A percentile compares a stretch with the other conserved stretches of the same genome.
Evolutionary conservation across 441 rosid species (phyloP).

Genomic region (Populus hybrid): DNA sequence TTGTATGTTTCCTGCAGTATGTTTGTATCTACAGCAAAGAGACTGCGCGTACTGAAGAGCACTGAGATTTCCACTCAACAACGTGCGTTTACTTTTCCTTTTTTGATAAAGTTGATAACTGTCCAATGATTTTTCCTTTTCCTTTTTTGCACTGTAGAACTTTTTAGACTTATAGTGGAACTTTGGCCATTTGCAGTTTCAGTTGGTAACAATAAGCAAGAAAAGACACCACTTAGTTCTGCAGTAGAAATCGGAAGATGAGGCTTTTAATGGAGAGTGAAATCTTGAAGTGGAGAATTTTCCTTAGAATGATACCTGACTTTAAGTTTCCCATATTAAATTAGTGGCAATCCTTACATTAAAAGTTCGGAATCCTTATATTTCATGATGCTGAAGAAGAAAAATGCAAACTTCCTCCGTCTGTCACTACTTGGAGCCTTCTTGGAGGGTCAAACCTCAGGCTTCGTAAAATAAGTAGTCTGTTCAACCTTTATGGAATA

Average conservation of each 20-base stretch:
- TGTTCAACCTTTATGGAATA: too few species aligned
- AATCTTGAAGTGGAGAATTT: neutral
- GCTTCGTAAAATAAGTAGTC: too few species aligned
- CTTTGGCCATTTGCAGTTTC: neutral
- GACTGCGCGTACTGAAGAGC: constrained; percentile 66
- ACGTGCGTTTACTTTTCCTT: constrained; percentile 10
- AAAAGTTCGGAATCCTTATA: too few species aligned
- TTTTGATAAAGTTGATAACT: neutral
- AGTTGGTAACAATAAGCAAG: neutral
- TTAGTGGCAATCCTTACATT: neutral
- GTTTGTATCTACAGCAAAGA: constrained; percentile 63
- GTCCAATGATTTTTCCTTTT: neutral
- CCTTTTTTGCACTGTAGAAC: neutral
- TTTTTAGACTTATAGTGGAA: neutral
- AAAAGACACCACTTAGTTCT: constrained; percentile 3
- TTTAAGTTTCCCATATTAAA: neutral
- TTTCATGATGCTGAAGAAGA: too few species aligned
- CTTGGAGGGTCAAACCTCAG: too few species aligned
- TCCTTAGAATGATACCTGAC: neutral
- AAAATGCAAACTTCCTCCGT: too few species aligned
- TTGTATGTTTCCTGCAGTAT: constrained; percentile 36
- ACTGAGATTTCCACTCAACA: constrained; percentile 17
- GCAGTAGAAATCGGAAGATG: constrained; percentile 1
- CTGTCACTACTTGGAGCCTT: too few species aligned
- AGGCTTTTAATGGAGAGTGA: neutral